Evolutionary conservation across 148 eudicot genomes (phyloP).

Genomic region (Persicaria tinctoria): DNA sequence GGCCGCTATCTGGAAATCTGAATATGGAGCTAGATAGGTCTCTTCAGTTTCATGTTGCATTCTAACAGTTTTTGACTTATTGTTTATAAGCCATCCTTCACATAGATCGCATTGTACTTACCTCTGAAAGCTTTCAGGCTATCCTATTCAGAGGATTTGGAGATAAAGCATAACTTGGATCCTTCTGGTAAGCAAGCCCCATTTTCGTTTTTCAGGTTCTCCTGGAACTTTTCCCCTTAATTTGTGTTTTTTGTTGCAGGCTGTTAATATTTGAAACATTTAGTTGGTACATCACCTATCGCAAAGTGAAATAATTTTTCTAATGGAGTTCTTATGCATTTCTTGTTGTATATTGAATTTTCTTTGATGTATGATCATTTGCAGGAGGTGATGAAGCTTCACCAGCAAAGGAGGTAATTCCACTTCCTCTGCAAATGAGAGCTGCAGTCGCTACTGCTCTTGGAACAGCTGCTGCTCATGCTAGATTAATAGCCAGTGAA

Average conservation of each 20-base stretch:
- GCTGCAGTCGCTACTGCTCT: slow-evolving; percentile 86
- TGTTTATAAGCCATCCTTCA: slow-evolving; percentile 6
- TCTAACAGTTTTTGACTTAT: not conserved
- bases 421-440: slow-evolving; percentile 56
- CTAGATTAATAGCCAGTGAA: slow-evolving; percentile 80
- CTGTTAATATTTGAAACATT: not conserved
- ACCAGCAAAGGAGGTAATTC: slow-evolving; percentile 35
- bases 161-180: slow-evolving; percentile 25
- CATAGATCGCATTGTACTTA: not conserved
- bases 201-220: slow-evolving; percentile 33
- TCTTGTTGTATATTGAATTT: not conserved
- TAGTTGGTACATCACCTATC: not conserved
- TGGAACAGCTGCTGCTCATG: slow-evolving; percentile 95
- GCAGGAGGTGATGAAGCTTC: slow-evolving; percentile 40
- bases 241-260: not conserved
- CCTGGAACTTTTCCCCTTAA: not conserved
- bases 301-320: not conserved
- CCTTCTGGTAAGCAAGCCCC: slow-evolving; percentile 7
- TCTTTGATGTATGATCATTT: not conserved
- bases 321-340: not conserved
- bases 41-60: slow-evolving; percentile 8
- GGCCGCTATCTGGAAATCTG: slow-evolving; percentile 34
- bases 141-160: slow-evolving; percentile 29
- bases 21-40: slow-evolving; percentile 44
- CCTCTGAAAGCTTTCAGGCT: slow-evolving; percentile 31